Percentiles rank a stretch among this genome's conserved stretches.
phyloP scores from a whole-genome alignment of 257 asterid genomes.

The Jaltomata sinuosa region DNA sequence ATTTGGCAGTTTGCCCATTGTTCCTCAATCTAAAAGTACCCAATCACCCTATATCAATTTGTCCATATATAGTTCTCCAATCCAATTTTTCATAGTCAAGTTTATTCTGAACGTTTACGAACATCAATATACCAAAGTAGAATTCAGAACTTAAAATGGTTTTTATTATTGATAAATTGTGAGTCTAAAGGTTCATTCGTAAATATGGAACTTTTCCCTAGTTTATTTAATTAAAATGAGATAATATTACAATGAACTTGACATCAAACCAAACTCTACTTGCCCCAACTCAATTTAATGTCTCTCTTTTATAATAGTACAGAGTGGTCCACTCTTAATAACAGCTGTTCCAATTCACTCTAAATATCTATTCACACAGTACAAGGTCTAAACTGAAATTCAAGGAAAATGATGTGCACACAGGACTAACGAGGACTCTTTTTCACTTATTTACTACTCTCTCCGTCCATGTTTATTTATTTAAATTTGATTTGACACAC shows the following conservation, averaged over 20 bases:
- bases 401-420: background rate
- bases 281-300: background rate
- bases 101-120: background rate
- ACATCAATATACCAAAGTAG: background rate
- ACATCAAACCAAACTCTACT: background rate
- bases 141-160: background rate
- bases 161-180: background rate
- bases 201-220: background rate
- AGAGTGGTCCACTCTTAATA: background rate
- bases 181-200: background rate
- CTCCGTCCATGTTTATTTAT: too few relatives aligned
- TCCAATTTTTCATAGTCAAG: background rate
- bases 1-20: background rate
- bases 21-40: background rate
- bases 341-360: background rate
- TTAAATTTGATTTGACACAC: too few relatives aligned
- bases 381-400: background rate
- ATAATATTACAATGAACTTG: background rate
- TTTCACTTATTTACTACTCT: background rate
- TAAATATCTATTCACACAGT: background rate
- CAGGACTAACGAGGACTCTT: background rate
- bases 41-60: background rate
- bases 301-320: background rate
- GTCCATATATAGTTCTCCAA: background rate
- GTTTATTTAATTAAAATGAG: background rate